phyloP scores from a whole-genome alignment of 2,329 filamentous ascomycete species.

The Sclerotinia spermophila region DNA sequence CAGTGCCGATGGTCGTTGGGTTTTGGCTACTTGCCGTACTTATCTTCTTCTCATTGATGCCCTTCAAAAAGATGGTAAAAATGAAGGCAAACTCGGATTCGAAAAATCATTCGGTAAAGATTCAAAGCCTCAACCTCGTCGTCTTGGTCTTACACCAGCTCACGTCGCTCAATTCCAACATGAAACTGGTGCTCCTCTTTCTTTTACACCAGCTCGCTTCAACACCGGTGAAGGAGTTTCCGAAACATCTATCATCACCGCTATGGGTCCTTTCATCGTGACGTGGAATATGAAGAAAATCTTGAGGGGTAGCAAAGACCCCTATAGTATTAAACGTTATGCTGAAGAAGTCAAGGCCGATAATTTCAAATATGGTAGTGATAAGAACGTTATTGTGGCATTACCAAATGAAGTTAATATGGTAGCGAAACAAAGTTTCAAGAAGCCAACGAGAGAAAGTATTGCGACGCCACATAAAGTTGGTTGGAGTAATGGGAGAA shows the following conservation, averaged over 20 bases:
- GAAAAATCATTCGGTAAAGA: conserved; percentile 91
- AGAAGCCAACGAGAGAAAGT: conserved; percentile 86
- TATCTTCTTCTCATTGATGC: conserved; percentile 93
- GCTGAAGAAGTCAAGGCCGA: conserved; percentile 94
- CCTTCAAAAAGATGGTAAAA: conserved; percentile 87
- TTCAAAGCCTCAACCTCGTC: conserved; percentile 86
- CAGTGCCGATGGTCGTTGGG: conserved; percentile 92
- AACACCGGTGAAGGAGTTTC: conserved; percentile 77
- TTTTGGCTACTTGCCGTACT: conserved; percentile 88
- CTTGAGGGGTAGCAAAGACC: conserved; percentile 72
- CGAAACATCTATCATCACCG: conserved; percentile 94
- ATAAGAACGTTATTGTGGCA: conserved; percentile 97
- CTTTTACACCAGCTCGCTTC: conserved; percentile 90
- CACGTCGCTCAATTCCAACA: conserved; percentile 98
- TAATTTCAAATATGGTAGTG: conserved; percentile 95
- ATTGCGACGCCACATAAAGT: conserved; percentile 58
- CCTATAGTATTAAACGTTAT: conserved; percentile 96
- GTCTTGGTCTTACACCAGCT: conserved; percentile 80
- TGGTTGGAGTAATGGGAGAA: conserved; percentile 46
- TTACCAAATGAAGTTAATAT: conserved; percentile 97
- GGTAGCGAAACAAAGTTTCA: conserved; percentile 82
- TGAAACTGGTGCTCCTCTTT: conserved; percentile 81
- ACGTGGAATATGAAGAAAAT: conserved; percentile 96
- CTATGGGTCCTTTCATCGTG: conserved; percentile 93
- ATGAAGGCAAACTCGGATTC: conserved; percentile 96